Conservation (phyloP, 2,329 filamentous ascomycete genomes). For the Alternaria burnsii region DNA sequence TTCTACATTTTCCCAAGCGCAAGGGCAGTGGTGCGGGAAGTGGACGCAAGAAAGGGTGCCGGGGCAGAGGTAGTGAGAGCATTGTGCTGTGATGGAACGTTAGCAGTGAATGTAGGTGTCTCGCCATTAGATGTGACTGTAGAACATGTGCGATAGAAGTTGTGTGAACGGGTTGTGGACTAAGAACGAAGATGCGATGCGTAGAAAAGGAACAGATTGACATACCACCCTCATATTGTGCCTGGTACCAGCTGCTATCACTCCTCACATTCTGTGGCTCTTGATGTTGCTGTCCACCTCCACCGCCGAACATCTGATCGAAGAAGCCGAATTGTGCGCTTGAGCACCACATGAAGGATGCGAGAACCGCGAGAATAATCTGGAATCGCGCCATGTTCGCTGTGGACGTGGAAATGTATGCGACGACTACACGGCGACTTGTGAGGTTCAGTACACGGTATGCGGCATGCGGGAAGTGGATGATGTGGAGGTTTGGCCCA, state of each 20-base stretch:
- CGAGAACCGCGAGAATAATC: slow-evolving; percentile 44
- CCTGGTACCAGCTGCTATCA: slow-evolving; percentile 81
- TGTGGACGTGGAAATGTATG: not conserved
- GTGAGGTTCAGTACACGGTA: slow-evolving; percentile 17
- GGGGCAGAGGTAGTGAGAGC: slow-evolving; percentile 93
- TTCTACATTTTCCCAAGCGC: slow-evolving; percentile 74
- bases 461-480: slow-evolving; percentile 24
- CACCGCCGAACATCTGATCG: slow-evolving; percentile 90
- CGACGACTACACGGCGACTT: not conserved
- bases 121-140: not conserved
- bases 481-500: slow-evolving; percentile 17
- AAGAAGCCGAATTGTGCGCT: slow-evolving; percentile 95
- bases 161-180: not conserved
- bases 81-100: slow-evolving; percentile 68
- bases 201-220: not conserved
- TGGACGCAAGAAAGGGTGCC: slow-evolving; percentile 94
- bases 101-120: not conserved
- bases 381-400: slow-evolving; percentile 42
- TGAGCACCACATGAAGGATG: slow-evolving; percentile 67
- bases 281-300: slow-evolving; percentile 66
- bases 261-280: slow-evolving; percentile 79
- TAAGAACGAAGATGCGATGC: not conserved
- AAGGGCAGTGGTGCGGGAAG: slow-evolving; percentile 97
- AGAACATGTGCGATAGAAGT: not conserved
- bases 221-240: slow-evolving; percentile 73